Conservation (phyloP, 2,329 filamentous ascomycete genomes). For the Trichoderma brevicompactum region DNA sequence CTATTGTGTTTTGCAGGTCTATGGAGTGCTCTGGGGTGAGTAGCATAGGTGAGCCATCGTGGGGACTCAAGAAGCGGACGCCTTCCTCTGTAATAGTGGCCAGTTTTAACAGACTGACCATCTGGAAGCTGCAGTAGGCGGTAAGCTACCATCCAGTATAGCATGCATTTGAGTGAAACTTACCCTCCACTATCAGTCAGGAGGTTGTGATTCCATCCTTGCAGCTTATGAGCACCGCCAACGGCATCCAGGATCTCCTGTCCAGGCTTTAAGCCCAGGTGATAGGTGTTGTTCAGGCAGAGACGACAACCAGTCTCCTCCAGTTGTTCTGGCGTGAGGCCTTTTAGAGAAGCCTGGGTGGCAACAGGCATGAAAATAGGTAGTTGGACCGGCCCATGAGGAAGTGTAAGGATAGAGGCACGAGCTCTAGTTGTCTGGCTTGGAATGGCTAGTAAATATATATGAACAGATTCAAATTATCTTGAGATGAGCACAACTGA, state of each 20-base stretch:
- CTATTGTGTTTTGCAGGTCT: conserved; percentile 92
- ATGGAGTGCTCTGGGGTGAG: conserved; percentile 98
- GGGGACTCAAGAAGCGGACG: conserved; percentile 92
- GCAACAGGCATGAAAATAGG: conserved; percentile 99
- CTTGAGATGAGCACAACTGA: conserved; percentile 1
- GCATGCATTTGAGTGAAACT: conserved; percentile 32
- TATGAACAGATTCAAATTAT: neutral
- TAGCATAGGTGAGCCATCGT: conserved; percentile 94
- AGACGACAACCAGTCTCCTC: conserved; percentile 87
- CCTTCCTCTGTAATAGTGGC: conserved; percentile 95
- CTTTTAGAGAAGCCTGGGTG: conserved; percentile 94
- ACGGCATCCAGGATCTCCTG: conserved; percentile 85
- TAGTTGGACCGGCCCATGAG: conserved; percentile 87
- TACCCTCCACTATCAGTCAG: conserved; percentile 80
- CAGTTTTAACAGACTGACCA: conserved; percentile 94
- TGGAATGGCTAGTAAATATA: conserved; percentile 32
- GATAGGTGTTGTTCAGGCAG: conserved; percentile 98
- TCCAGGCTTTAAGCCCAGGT: conserved; percentile 91
- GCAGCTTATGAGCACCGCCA: conserved; percentile 90
- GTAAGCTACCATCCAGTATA: conserved; percentile 23
- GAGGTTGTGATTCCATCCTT: conserved; percentile 95
- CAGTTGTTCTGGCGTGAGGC: conserved; percentile 88
- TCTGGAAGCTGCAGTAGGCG: conserved; percentile 78
- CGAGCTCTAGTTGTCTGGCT: conserved; percentile 88
- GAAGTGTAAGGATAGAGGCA: conserved; percentile 83